Evolutionary conservation across 129 eudicot genomes (phyloP), one percentile per base, ranked within the genome.

Genomic region (Flaveria linearis): DNA sequence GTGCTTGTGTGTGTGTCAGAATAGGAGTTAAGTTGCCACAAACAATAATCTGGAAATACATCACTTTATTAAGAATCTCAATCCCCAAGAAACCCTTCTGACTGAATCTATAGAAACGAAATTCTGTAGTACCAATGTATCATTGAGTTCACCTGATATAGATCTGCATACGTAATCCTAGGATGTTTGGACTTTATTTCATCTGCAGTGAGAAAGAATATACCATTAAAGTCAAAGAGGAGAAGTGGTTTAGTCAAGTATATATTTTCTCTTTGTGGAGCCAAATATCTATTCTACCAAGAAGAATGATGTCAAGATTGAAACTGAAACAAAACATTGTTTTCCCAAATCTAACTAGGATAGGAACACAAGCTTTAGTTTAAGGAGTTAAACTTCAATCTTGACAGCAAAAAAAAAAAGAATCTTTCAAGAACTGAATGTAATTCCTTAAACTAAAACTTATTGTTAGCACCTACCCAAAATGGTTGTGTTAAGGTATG

Each of bases 81-180:
- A 66, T 41, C 52, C 80, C 36, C 80, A 36, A 76, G 70, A 33
- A 36, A 33, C 25, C 25, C 49, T 17, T 65, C 70, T 17, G 68
- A 39, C 74, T 33, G 18, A 53, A 15, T 42, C n/a, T 49, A 50
- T 23, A 57, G 25, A 63, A 64, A 55, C 12, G 17, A 73, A 68
- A 70, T 18, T 23, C 28, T 14, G 23, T 26, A 43, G 72, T 41
- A 47, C 23, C 69, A 70, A 66, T 81, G 14, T 68, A 66, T 46
- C 61, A 65, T 3, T 42, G 75, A 62, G 53, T 65, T 85, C 82
- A 95, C 99, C 99, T 95, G 99, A 82, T 91, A 95, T 43, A 95
- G 88, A 86, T 95, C 99, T 51, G 99, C 99, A 85, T 91, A 95
- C 9, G 97, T 89, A 72, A 95, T 87, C 84, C 80, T 89, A 53